Evolutionary conservation across 2,329 filamentous ascomycete genomes (phyloP).

Genomic region (Pseudocercospora crystallina): DNA sequence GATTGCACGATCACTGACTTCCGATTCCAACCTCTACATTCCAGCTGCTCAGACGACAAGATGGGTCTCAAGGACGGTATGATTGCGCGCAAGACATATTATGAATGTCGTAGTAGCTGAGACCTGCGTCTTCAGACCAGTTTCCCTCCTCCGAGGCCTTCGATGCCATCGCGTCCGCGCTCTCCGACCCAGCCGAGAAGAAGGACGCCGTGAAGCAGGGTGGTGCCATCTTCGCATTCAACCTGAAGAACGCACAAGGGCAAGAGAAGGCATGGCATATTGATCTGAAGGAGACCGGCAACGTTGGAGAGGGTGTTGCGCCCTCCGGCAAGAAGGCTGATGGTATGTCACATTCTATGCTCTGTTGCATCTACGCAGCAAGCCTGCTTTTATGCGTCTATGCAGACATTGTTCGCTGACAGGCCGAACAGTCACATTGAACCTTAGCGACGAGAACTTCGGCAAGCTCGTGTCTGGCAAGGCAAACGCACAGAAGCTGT

Average conservation of each 20-base stretch:
- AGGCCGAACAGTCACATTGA: slow-evolving; percentile 68
- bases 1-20: no score
- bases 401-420: slow-evolving; percentile 7
- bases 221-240: slow-evolving; percentile 86
- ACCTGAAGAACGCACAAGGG: slow-evolving; percentile 80
- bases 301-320: slow-evolving; percentile 71
- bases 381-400: background rate
- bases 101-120: background rate
- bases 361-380: background rate
- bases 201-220: slow-evolving; percentile 88
- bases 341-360: slow-evolving; percentile 55
- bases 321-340: slow-evolving; percentile 74
- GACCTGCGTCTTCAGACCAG: slow-evolving; percentile 39
- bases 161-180: slow-evolving; percentile 75
- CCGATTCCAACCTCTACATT: no score
- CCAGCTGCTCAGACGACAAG: background rate
- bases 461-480: slow-evolving; percentile 77
- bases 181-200: slow-evolving; percentile 69
- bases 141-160: slow-evolving; percentile 92
- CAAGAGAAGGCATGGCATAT: slow-evolving; percentile 88
- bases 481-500: slow-evolving; percentile 90
- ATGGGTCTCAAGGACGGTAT: slow-evolving; percentile 75
- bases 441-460: slow-evolving; percentile 84
- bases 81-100: background rate
- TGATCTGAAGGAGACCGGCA: slow-evolving; percentile 87